Conservation (phyloP, 192 early-diverging fungal species). For the Thoreauomyces humboldtii region DNA sequence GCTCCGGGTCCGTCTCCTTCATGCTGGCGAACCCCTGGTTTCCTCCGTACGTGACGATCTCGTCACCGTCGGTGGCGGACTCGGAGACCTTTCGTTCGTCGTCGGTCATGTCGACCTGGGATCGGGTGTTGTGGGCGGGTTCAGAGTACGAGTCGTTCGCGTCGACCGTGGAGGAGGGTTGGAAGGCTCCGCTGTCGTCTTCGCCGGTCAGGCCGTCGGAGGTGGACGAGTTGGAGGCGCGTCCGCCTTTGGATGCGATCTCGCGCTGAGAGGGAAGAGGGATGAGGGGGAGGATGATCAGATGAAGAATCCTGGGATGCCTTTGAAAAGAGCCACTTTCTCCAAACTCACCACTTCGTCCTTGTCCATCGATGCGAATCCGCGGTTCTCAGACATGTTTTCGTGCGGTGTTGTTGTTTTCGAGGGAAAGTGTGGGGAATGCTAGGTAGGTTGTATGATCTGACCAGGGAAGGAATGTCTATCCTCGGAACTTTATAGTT, state of each 20-base stretch:
- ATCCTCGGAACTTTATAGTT: no score
- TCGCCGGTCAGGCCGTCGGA: background rate
- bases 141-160: background rate
- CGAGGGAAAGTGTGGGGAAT: no score
- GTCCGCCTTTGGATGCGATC: background rate
- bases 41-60: conserved; percentile 13
- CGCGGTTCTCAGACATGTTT: background rate
- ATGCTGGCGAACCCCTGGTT: conserved; percentile 34
- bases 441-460: no score
- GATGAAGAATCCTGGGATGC: no score
- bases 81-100: conserved; percentile 1
- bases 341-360: conserved; percentile 1
- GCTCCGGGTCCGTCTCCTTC: conserved; percentile 32
- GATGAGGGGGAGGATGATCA: no score
- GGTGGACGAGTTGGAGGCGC: background rate
- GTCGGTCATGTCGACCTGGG: conserved; percentile 1
- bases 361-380: conserved; percentile 4
- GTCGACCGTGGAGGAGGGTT: background rate
- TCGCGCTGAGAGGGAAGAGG: background rate
- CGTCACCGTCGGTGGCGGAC: conserved; percentile 1
- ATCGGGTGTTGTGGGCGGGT: conserved; percentile 25
- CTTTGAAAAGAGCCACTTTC: no score
- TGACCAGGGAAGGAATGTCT: no score
- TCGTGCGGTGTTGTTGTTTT: no score
- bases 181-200: background rate